Percentiles rank a stretch among this genome's conserved stretches.
Conservation (phyloP, 257 asterid genomes). For the Eustoma russellianum region DNA sequence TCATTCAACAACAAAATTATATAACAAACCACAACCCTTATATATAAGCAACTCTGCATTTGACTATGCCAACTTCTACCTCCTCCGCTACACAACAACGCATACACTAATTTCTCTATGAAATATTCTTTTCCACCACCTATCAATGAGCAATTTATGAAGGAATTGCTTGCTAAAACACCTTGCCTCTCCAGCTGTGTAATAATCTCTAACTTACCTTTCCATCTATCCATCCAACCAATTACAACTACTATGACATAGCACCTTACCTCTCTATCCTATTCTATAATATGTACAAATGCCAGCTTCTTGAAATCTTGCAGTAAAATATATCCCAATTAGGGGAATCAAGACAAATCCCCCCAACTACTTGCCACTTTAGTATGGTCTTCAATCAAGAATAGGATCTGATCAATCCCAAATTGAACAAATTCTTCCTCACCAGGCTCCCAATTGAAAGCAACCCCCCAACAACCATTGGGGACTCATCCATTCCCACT, state of each 20-base stretch:
- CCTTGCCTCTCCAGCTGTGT: too few species aligned
- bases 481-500: constrained; percentile 31
- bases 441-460: constrained; percentile 36
- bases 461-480: constrained; percentile 43
- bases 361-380: background rate
- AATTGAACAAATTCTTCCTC: constrained; percentile 67
- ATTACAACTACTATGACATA: constrained; percentile 24
- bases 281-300: constrained; percentile 15
- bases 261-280: constrained; percentile 6
- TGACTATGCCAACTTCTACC: too few species aligned
- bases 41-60: too few species aligned
- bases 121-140: too few species aligned
- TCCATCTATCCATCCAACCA: constrained; percentile 17
- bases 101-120: too few species aligned
- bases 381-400: constrained; percentile 4
- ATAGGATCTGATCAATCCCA: constrained; percentile 62
- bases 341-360: background rate
- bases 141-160: too few species aligned
- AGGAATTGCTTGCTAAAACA: too few species aligned
- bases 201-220: too few species aligned
- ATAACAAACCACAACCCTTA: constrained; percentile 6
- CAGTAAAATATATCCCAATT: constrained; percentile 11
- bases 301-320: constrained; percentile 9
- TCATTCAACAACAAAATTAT: constrained; percentile 9
- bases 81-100: too few species aligned